Base-by-base conservation (phyloP, 257 asterid species). In the Przewalskia tangutica region DNA sequence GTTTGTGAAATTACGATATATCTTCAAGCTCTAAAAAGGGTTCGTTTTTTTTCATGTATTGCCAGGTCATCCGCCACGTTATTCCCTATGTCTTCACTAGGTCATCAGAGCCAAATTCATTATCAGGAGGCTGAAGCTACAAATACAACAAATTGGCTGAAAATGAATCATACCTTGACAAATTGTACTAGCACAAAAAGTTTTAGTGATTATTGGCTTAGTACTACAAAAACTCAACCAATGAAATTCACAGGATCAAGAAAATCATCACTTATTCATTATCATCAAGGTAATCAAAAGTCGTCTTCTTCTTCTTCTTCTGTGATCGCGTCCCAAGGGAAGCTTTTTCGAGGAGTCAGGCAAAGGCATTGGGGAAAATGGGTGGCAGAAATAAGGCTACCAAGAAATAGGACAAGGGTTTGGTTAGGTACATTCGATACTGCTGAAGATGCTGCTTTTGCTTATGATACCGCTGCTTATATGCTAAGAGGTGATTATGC, bases 331-430 rank as follows among this genome's bases (percentile, higher is more conserved):
- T 81, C 89, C 9, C 77, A 83, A 76, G 84, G 82, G 81, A 92
- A 92, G 87, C 89, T 92, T 4, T 94, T 88, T 82, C 46, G 97
- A 75, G 93, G 93, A 77, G 93, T 90, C 14, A 85, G 93, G 46
- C 92, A 90, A 66, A 84, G 93, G 84, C 93, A 89, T 34, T 89
- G 93, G 93, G 93, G 93, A 32, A 90, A 90, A 87, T 90, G 93
- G 93, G 93, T 90, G 0, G 92, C 93, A 0, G 93, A 90, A 60
- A 90, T 90, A n/a, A 68, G 93, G 62, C 65, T 90, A 59, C 93
- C 93, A 3, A 23, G 89, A 56, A 90, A 90, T 67, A 38, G 93
- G 75, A 90, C 91, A 18, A 85, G 93, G 53, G 91, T 90, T 38
- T 90, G 93, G 93, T 64, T 90, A 60, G 93, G 93, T 0, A 90